Conservation (phyloP, 1,139 yeast genomes). For the Saccharomyces uvarum region DNA sequence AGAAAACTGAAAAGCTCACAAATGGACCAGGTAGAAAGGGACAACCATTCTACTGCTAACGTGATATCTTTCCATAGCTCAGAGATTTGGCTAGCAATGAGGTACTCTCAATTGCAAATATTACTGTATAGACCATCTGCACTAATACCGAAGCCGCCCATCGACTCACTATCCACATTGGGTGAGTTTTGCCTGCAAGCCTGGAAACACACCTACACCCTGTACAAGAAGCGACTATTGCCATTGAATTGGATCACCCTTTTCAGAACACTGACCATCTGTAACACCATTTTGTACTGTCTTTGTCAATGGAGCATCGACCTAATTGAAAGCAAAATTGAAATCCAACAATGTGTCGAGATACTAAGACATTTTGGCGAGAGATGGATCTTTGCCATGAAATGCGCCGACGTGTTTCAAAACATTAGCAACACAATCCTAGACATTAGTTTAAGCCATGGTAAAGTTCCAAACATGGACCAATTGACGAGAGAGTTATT, state of each 20-base stretch:
- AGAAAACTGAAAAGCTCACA: slow-evolving; percentile 17
- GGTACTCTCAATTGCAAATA: slow-evolving; percentile 40
- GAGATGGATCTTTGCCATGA: slow-evolving; percentile 41
- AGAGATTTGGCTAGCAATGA: slow-evolving; percentile 41
- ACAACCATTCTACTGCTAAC: slow-evolving; percentile 7
- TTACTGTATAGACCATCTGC: slow-evolving; percentile 43
- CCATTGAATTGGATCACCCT: slow-evolving; percentile 46
- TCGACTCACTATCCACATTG: slow-evolving; percentile 33
- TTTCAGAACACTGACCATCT: slow-evolving; percentile 39
- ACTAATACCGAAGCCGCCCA: slow-evolving; percentile 38
- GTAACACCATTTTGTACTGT: slow-evolving; percentile 41
- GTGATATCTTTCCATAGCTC: slow-evolving; percentile 36
- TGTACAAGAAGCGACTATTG: slow-evolving; percentile 37
- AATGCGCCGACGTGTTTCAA: slow-evolving; percentile 39
- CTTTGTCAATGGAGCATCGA: slow-evolving; percentile 42
- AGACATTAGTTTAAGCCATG: slow-evolving; percentile 36
- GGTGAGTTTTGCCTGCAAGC: slow-evolving; percentile 39
- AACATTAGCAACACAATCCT: slow-evolving; percentile 37
- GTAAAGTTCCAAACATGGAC: slow-evolving; percentile 36
- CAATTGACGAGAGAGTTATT: slow-evolving; percentile 36
- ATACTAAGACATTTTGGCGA: slow-evolving; percentile 40
- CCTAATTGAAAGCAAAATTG: slow-evolving; percentile 38
- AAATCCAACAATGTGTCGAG: slow-evolving; percentile 40
- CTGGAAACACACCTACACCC: slow-evolving; percentile 37
- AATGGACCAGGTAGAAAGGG: slow-evolving; percentile 7